These are phyloP conservation scores for Maudiozyma turicensis DNA, from an alignment of 805 yeast genomes.

Conservation along the genomic window DNA sequence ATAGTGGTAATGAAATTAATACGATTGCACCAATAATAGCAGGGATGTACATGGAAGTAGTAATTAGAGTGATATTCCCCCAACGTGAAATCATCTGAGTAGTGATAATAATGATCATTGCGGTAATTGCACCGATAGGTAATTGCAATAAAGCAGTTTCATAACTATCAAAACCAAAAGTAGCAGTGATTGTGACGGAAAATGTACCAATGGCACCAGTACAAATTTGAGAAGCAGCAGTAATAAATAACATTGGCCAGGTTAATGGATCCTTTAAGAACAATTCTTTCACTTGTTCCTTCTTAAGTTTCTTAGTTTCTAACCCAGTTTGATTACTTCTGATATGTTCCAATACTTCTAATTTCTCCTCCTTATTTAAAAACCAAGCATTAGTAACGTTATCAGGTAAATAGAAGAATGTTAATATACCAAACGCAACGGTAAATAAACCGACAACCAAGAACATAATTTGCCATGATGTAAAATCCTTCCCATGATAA, in stretches of 20 bases:
- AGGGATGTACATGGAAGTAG: slow-evolving; percentile 33
- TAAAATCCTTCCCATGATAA: slow-evolving; percentile 32
- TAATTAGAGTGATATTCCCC: slow-evolving; percentile 31
- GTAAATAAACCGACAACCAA: slow-evolving; percentile 47
- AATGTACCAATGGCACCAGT: slow-evolving; percentile 46
- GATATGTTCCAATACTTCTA: slow-evolving; percentile 39
- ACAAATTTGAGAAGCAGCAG: slow-evolving; percentile 38
- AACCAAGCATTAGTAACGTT: slow-evolving; percentile 36
- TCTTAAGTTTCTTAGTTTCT: slow-evolving; percentile 38
- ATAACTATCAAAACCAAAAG: slow-evolving; percentile 40
- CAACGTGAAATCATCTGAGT: slow-evolving; percentile 31
- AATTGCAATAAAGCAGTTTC: slow-evolving; percentile 42
- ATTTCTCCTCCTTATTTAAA: slow-evolving; percentile 32
- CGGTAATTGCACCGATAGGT: slow-evolving; percentile 48
- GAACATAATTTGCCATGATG: slow-evolving; percentile 56
- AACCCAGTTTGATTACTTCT: slow-evolving; percentile 43
- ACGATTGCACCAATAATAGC: slow-evolving; percentile 45
- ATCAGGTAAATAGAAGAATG: slow-evolving; percentile 40
- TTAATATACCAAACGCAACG: slow-evolving; percentile 37
- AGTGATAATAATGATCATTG: slow-evolving; percentile 32
- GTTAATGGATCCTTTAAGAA: slow-evolving; percentile 38
- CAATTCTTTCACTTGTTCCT: slow-evolving; percentile 38
- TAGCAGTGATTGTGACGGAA: slow-evolving; percentile 41
- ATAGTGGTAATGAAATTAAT: slow-evolving; percentile 29
- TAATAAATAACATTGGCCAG: slow-evolving; percentile 41